Evolutionary conservation across 2,329 filamentous ascomycete genomes (phyloP).

Genomic region (Diaporthe helianthi): DNA sequence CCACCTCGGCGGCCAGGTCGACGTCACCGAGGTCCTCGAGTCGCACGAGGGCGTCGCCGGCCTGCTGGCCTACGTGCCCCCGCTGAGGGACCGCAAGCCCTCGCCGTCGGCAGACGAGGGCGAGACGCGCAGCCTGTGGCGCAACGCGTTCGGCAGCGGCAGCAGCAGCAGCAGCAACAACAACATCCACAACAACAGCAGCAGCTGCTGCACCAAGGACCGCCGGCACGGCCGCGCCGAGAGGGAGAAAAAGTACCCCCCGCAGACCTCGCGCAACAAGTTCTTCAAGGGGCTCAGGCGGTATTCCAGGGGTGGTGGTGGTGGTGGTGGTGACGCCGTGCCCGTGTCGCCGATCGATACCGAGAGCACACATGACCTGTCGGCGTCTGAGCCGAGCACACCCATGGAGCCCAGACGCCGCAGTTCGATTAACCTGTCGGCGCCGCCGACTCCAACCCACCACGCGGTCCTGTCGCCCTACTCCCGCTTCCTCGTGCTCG

Average conservation of each 20-base stretch:
- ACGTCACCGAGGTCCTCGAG: slow-evolving; percentile 29
- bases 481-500: slow-evolving; percentile 25
- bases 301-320: background rate
- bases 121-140: slow-evolving; percentile 6
- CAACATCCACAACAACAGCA: no score
- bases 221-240: background rate
- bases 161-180: no score
- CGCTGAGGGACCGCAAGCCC: background rate
- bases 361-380: background rate
- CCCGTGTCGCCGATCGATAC: background rate
- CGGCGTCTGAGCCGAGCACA: slow-evolving; percentile 23
- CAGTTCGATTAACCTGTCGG: background rate
- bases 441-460: background rate
- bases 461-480: slow-evolving; percentile 24
- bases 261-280: slow-evolving; percentile 24
- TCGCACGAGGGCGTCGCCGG: slow-evolving; percentile 12
- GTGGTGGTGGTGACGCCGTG: no score
- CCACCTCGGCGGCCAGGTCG: slow-evolving; percentile 26
- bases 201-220: no score
- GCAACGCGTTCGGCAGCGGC: background rate
- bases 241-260: slow-evolving; percentile 19
- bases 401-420: slow-evolving; percentile 5
- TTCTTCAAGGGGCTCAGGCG: slow-evolving; percentile 27
- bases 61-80: slow-evolving; percentile 1
- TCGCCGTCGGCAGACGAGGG: background rate